These are phyloP conservation scores for Colletotrichum sidae DNA, from an alignment of 2,329 filamentous ascomycete species.

Conservation along the genomic window DNA sequence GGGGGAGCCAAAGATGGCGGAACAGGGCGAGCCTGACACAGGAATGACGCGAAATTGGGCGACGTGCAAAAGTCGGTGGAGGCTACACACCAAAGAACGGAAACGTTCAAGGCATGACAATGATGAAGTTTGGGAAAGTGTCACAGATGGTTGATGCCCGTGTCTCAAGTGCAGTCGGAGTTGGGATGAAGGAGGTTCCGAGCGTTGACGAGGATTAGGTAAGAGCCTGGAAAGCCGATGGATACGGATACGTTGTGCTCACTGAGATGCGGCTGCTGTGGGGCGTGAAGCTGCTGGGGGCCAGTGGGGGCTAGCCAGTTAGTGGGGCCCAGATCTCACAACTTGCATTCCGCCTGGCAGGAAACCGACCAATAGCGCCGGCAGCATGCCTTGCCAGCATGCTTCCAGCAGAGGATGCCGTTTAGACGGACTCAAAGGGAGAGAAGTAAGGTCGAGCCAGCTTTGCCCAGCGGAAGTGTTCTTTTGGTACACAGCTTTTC, in stretches of 20 bases:
- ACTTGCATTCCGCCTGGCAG: too few relatives aligned
- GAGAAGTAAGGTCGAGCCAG: too few relatives aligned
- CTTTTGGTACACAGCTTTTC: neutral
- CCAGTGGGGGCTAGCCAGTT: too few relatives aligned
- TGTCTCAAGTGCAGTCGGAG: slow-evolving; percentile 35
- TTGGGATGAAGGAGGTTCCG: slow-evolving; percentile 35
- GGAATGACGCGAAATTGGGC: slow-evolving; percentile 31
- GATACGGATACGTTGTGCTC: neutral
- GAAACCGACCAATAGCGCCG: too few relatives aligned
- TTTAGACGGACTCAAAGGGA: too few relatives aligned
- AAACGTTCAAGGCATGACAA: slow-evolving; percentile 32
- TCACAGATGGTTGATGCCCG: slow-evolving; percentile 31
- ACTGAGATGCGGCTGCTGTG: neutral
- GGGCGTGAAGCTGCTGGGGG: neutral
- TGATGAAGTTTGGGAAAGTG: slow-evolving; percentile 33
- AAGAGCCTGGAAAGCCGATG: neutral
- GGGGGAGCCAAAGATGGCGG: slow-evolving; percentile 3
- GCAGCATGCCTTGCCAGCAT: too few relatives aligned
- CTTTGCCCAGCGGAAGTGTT: too few relatives aligned
- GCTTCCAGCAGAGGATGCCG: too few relatives aligned
- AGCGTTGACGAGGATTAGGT: slow-evolving; percentile 33
- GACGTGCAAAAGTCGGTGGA: slow-evolving; percentile 8
- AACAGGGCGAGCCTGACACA: slow-evolving; percentile 26
- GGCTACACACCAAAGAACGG: slow-evolving; percentile 10
- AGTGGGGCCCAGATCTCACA: too few relatives aligned